Base-by-base conservation (phyloP, 495 filamentous ascomycete genomes). In the Letharia columbiana region DNA sequence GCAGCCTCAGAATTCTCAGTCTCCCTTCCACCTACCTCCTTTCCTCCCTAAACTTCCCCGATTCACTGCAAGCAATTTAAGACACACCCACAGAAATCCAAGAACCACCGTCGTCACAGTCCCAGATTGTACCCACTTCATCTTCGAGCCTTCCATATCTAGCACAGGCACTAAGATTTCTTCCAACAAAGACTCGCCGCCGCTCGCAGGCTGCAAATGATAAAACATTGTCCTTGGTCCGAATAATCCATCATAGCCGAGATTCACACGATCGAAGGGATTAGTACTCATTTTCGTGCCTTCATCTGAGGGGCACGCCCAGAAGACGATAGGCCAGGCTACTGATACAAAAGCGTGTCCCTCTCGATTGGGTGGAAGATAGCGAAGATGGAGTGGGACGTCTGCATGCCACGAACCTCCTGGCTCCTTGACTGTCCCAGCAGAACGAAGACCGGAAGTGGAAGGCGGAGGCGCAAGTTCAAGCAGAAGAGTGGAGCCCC, bases 201-300 rank as follows among this genome's bases (percentile, higher is more conserved):
- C 56, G n/a, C 61, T 73, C 31, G 61, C 71, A 11, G 92, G 91
- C 56, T 84, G 80, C 4, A 96, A 76, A 72, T 96, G 91, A 77
- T 91, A 95, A 74, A 96, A 98, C 76, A 91, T 81, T 0, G 91
- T 96, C 58, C 83, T 79, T 28, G 86, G 83, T 6, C 84, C 87
- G 73, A 98, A 97, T 35, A 95, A 73, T 1, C 83, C 87, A 63
- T 98, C 94, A 77, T 92, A 98, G 23, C 93, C 94, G 31, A 98
- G 75, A 73, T 90, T 86, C 37, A 79, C 79, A 23, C 89, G 79
- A 74, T 97, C 94, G 73, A 98, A 98, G 2, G 94, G 94, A 71
- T 87, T 96, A 7, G 79, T 84, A 0, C 81, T 75, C 80, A 96
- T 89, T 75, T 89, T 86, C 2, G 82, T 83, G 35, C 83, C 89